Percentiles rank a stretch among this genome's conserved stretches.
phyloP scores from a whole-genome alignment of 176 grass and related monocot genomes.

The Pontederia crassipes region DNA sequence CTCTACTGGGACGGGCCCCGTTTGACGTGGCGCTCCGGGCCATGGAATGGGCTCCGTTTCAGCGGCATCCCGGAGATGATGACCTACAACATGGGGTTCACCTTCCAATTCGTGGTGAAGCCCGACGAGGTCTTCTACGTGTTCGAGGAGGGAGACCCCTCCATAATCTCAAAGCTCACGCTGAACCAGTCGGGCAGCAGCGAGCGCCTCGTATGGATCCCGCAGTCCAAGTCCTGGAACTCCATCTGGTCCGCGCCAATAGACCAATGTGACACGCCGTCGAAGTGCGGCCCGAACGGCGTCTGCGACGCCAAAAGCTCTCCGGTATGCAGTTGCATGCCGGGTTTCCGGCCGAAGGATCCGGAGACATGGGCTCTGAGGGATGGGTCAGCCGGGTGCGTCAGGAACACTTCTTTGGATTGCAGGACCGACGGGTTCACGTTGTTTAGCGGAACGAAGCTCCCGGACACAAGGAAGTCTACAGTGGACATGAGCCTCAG shows the following conservation, averaged over 20 bases:
- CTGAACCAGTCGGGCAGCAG: neutral
- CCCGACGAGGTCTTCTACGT: slow-evolving; percentile 6
- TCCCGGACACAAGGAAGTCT: slow-evolving; percentile 34
- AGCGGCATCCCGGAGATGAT: slow-evolving; percentile 3
- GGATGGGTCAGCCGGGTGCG: slow-evolving; percentile 10
- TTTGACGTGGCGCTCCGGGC: slow-evolving; percentile 13
- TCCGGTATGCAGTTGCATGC: neutral
- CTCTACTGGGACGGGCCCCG: slow-evolving; percentile 6
- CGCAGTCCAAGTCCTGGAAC: neutral
- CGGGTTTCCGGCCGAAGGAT: neutral
- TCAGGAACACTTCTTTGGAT: slow-evolving; percentile 28
- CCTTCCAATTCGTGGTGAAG: slow-evolving; percentile 13
- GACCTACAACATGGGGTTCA: neutral
- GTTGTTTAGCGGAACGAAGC: slow-evolving; percentile 26
- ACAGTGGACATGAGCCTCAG: slow-evolving; percentile 1
- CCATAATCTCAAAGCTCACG: neutral
- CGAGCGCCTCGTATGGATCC: neutral
- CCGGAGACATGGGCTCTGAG: neutral
- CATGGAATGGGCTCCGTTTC: slow-evolving; percentile 7
- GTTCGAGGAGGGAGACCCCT: slow-evolving; percentile 14
- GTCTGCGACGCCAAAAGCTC: neutral
- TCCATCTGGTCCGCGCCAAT: neutral
- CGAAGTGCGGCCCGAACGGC: neutral
- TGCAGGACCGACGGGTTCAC: slow-evolving; percentile 35
- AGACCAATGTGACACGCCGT: neutral